Conservation (phyloP, 1,284 basidiomycete genomes). For the Leccinum griseonigrum region DNA sequence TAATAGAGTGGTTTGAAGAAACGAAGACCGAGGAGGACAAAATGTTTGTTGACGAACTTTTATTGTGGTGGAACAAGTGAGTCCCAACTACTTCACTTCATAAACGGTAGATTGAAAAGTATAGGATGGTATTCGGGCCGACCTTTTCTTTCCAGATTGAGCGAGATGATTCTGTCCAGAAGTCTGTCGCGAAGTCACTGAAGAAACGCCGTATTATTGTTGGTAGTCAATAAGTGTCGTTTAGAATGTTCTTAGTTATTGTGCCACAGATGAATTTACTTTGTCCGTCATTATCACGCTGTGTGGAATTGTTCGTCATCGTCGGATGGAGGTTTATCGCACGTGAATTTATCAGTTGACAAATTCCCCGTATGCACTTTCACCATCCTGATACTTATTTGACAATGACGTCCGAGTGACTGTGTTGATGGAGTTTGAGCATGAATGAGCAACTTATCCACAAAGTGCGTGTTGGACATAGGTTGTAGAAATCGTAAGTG, state of each 20-base stretch:
- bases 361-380: not conserved
- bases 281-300: too few species aligned
- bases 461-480: not conserved
- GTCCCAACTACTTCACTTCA: not conserved
- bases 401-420: not conserved
- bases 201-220: not conserved
- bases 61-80: not conserved
- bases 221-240: not conserved
- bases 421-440: not conserved
- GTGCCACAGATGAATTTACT: too few species aligned
- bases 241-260: not conserved
- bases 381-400: not conserved
- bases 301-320: not conserved
- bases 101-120: not conserved
- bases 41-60: not conserved
- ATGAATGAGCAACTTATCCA: not conserved
- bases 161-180: not conserved
- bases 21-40: not conserved
- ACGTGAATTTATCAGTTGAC: not conserved
- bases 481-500: not conserved
- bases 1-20: slow-evolving; percentile 1
- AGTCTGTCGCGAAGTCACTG: not conserved
- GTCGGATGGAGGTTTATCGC: not conserved
- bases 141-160: not conserved
- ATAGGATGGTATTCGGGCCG: not conserved